These are phyloP conservation scores for Schoenoplectus tabernaemontani DNA, from an alignment of 202 grass and related monocot genomes.

Conservation along the genomic window DNA sequence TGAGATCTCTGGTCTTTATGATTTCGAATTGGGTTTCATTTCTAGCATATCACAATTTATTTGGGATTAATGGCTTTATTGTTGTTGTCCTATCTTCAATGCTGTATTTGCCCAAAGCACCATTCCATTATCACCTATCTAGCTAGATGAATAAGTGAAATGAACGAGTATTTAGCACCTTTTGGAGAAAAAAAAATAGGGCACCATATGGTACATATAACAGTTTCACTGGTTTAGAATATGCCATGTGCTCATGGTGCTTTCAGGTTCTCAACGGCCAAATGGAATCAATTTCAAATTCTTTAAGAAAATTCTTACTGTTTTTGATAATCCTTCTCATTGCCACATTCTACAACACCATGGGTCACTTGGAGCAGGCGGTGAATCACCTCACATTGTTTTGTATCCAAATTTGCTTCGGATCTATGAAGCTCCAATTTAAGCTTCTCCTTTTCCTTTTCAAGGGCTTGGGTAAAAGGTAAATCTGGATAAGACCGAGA, in stretches of 20 bases:
- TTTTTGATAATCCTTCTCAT: slow-evolving; percentile 33
- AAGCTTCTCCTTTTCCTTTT: slow-evolving; percentile 92
- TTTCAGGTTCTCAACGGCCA: not conserved
- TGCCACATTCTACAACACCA: slow-evolving; percentile 43
- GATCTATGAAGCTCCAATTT: slow-evolving; percentile 85
- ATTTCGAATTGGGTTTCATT: too few species aligned
- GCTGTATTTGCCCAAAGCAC: too few species aligned
- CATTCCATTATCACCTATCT: not conserved
- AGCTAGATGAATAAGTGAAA: not conserved
- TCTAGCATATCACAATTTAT: too few species aligned
- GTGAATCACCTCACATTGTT: slow-evolving; percentile 81
- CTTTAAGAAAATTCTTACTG: slow-evolving; percentile 30
- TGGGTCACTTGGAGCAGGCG: slow-evolving; percentile 80
- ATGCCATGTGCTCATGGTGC: not conserved
- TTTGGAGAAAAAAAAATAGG: not conserved
- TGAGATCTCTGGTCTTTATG: too few species aligned
- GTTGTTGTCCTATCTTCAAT: too few species aligned
- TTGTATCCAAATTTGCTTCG: slow-evolving; percentile 65
- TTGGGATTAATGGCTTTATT: too few species aligned
- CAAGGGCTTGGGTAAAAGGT: slow-evolving; percentile 71
- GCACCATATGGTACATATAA: not conserved
- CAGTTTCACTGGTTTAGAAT: not conserved
- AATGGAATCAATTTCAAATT: slow-evolving; percentile 33
- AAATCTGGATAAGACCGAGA: slow-evolving; percentile 84
- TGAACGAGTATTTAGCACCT: not conserved